Conservation (phyloP, 169 alveolate species). For the Besnoitia besnoiti region DNA sequence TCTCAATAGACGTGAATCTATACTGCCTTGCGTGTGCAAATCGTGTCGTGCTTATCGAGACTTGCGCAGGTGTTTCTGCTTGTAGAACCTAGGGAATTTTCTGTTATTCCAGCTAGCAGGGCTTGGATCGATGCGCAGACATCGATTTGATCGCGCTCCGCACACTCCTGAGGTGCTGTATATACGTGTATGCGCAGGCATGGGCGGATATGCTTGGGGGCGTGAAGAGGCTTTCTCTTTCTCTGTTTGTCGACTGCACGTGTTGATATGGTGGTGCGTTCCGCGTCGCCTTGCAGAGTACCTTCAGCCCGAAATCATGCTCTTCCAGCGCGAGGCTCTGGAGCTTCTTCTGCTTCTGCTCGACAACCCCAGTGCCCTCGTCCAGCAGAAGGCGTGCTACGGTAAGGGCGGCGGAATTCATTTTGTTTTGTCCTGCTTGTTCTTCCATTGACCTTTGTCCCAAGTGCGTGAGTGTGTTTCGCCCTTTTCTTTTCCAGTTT, state of each 20-base stretch:
- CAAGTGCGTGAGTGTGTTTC: not conserved
- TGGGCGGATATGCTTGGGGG: not conserved
- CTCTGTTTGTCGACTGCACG: not conserved
- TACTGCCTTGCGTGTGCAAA: too few species aligned
- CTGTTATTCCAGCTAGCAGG: too few species aligned
- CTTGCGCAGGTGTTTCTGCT: too few species aligned
- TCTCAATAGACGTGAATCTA: too few species aligned
- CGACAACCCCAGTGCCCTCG: conserved; percentile 36
- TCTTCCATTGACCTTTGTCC: too few species aligned
- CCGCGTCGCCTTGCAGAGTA: conserved; percentile 18
- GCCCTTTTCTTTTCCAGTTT: not conserved
- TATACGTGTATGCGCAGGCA: not conserved
- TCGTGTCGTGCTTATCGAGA: too few species aligned
- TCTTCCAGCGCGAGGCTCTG: conserved; percentile 23
- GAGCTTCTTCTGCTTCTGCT: conserved; percentile 30
- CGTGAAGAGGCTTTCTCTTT: not conserved
- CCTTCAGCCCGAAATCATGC: conserved; percentile 49
- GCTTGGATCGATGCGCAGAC: too few species aligned
- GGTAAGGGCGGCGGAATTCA: not conserved
- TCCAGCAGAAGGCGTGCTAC: conserved; percentile 51
- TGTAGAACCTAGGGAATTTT: too few species aligned
- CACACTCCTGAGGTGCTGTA: too few species aligned
- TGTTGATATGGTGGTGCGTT: not conserved
- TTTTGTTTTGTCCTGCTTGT: not conserved
- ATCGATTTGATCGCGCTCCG: too few species aligned